phyloP scores from a whole-genome alignment of 805 yeast species.

The Nakazawaea sp. region DNA sequence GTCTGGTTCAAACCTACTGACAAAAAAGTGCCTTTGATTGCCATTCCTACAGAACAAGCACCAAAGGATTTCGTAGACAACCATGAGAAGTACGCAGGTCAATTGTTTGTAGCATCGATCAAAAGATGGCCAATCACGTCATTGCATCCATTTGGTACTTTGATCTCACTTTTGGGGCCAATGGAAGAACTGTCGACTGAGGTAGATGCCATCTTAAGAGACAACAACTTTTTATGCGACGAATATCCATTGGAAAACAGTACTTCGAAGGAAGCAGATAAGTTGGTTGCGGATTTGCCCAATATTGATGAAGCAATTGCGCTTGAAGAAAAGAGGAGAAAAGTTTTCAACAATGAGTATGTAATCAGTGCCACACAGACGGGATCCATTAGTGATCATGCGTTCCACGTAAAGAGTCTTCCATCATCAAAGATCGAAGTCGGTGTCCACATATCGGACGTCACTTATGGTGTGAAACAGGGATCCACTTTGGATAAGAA shows the following conservation, averaged over 20 bases:
- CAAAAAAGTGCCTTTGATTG: constrained; percentile 94
- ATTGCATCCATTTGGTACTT: constrained; percentile 94
- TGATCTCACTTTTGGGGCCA: constrained; percentile 79
- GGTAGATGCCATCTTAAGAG: constrained; percentile 83
- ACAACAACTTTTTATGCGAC: constrained; percentile 74
- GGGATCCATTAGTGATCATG: constrained; percentile 62
- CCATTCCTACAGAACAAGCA: constrained; percentile 97
- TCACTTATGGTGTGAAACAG: constrained; percentile 60
- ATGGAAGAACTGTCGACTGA: constrained; percentile 74
- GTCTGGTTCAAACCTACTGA: constrained; percentile 99
- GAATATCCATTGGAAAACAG: constrained; percentile 53
- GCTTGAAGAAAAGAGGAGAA: constrained; percentile 31
- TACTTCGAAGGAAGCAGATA: constrained; percentile 14
- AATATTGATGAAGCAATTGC: constrained; percentile 30
- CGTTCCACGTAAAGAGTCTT: constrained; percentile 67
- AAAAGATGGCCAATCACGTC: constrained; percentile 99
- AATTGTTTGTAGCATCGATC: constrained; percentile 87
- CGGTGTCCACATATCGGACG: constrained; percentile 84
- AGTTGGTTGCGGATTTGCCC: constrained; percentile 31
- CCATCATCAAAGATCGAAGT: constrained; percentile 61
- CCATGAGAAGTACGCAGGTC: constrained; percentile 75
- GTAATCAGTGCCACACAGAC: constrained; percentile 58
- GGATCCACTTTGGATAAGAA: constrained; percentile 81
- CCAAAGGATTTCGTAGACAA: constrained; percentile 93
- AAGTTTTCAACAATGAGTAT: constrained; percentile 51